Base-by-base conservation (phyloP, 2,329 filamentous ascomycete species). In the Colletotrichum sp. region DNA sequence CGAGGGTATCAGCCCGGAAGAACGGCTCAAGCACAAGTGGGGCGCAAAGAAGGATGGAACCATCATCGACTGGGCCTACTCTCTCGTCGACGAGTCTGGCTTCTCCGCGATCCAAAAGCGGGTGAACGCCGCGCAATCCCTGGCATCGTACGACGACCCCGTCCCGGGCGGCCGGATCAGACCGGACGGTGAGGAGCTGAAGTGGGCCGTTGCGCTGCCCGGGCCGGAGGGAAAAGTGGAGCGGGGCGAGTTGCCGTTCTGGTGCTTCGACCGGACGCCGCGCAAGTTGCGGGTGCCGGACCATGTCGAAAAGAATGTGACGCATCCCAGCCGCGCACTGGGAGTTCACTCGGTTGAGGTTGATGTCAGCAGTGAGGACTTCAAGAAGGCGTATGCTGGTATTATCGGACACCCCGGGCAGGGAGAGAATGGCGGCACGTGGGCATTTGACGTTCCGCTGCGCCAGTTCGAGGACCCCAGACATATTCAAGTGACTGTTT, bases 11-110 rank as follows among this genome's bases (percentile, higher is more conserved):
- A 16, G 65, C 55, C 52, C 32, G 9, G 81, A 89, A 24, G 87
- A 82, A 12, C 85, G 88, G 5, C 79, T 79, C 8, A 82, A 83
- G 2, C 92, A 94, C 79, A 89, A 89, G 79, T 94, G 92, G 93
- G 91, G 89, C 1, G 74, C 82, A 0, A 87, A 89, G 12, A 77
- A 82, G 0, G 87, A 87, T 36, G 89, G 90, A 5, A 84, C 82
- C 26, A 82, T 90, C 56, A 87, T 94, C 77, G 93, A 93, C 84
- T 91, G 90, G 87, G 90, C 93, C 9, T 86, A 93, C 78, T 91
- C 88, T 0, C 81, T 88, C 8, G 77, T 78, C 10, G 75, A 79
- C 64, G 83, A 83, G 76, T 72, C 66, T 16, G 81, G 84, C 26
- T 88, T 89, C 71, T 70, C 75, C 0, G 76, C 75, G 5, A 80